Evolutionary conservation across 257 asterid genomes (phyloP), one percentile per base, ranked within the genome.

Genomic region (Scutellaria galericulata): DNA sequence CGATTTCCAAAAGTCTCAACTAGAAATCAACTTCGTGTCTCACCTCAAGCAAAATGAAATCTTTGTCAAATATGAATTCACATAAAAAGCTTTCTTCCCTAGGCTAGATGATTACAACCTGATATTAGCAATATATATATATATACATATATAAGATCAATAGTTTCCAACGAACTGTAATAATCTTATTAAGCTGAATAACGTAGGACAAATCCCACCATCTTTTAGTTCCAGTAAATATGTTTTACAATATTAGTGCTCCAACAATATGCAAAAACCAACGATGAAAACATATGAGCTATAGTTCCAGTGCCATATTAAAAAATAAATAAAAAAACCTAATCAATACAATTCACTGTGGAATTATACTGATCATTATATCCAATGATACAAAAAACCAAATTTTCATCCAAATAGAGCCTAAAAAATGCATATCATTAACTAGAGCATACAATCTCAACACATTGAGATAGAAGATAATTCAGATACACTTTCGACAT

Each of bases 401-500:
- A 56, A 41, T 13, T 14, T 35, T 46, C n/a, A 47, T 52, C 40
- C 41, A 45, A 18, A 27, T 10, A 55, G 74, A 22, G 56, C 37
- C 62, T 60, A 45, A 14, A 22, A 39, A 22, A 51, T 1, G 39
- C 35, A 10, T 24, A 51, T 10, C 37, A 22, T 10, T 51, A 55
- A 64, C 41, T 11, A 55, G 14, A 63, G 35, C 61, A 51, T 37
- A 45, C 40, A 20, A 60, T 14, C 13, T 7, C 42, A 73, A 52
- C 39, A 61, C 24, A 11, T 1, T 10, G 61, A 22, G 61, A 54
- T 24, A 20, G 6, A 31, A 45, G 57, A 54, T 10, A 3, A 37
- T 72, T 59, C 63, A 72, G 54, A 76, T 52, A 35, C 61, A 63
- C 55, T 66, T 47, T 31, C 15, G 55, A 75, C n/a, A 51, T n/a